A percentile compares a stretch with the other conserved stretches of the same genome.
These are phyloP conservation scores for Kwoniella pini DNA, from an alignment of 768 basidiomycete genomes.

Conservation along the genomic window DNA sequence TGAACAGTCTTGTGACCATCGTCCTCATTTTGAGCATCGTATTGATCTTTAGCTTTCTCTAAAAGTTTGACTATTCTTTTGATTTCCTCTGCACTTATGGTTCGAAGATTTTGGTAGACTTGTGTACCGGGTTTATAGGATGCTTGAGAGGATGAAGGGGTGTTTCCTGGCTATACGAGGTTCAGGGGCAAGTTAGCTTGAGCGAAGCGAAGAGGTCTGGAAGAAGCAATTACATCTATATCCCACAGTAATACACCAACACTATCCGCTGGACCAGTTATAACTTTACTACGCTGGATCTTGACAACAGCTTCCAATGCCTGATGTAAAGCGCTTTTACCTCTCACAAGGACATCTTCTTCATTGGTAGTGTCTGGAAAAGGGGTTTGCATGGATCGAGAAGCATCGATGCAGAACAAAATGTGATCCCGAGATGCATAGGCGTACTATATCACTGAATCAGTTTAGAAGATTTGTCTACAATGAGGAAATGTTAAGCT, in stretches of 20 bases:
- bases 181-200: slow-evolving; percentile 2
- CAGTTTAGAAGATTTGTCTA: neutral
- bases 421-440: slow-evolving; percentile 82
- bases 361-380: slow-evolving; percentile 60
- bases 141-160: slow-evolving; percentile 25
- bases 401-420: slow-evolving; percentile 94
- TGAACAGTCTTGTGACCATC: slow-evolving; percentile 27
- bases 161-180: slow-evolving; percentile 65
- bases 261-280: slow-evolving; percentile 81
- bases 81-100: slow-evolving; percentile 77
- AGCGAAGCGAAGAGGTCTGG: neutral
- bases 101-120: slow-evolving; percentile 73
- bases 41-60: slow-evolving; percentile 64
- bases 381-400: slow-evolving; percentile 78
- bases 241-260: slow-evolving; percentile 92
- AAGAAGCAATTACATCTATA: slow-evolving; percentile 56
- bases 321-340: slow-evolving; percentile 71
- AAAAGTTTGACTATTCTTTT: slow-evolving; percentile 74
- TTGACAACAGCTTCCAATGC: slow-evolving; percentile 82
- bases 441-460: slow-evolving; percentile 58
- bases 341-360: slow-evolving; percentile 60
- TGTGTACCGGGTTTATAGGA: slow-evolving; percentile 56
- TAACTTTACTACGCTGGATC: slow-evolving; percentile 85
- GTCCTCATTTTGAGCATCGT: slow-evolving; percentile 59
- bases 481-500: neutral